A percentile compares a stretch with the other conserved stretches of the same genome.
Evolutionary conservation across 2,329 filamentous ascomycete genomes (phyloP).

Genomic region (Rhynchosporium agropyri): DNA sequence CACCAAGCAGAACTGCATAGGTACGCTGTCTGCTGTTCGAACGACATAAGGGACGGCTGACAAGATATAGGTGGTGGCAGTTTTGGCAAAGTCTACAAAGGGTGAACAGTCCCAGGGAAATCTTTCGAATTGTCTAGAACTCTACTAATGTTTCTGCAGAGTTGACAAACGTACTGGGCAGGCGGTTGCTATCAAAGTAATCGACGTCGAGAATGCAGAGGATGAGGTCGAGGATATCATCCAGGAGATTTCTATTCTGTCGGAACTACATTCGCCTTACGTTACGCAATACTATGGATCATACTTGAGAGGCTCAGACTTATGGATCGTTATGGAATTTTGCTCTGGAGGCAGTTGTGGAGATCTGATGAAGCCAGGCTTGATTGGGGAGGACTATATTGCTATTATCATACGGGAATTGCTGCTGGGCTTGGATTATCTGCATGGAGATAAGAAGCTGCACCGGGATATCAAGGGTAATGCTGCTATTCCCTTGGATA

Average conservation of each 20-base stretch:
- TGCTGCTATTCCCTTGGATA: conserved; percentile 30
- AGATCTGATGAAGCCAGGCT: conserved; percentile 91
- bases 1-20: conserved; percentile 89
- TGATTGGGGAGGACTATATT: conserved; percentile 93
- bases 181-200: conserved; percentile 96
- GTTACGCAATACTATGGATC: conserved; percentile 98
- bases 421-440: conserved; percentile 85
- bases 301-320: conserved; percentile 90
- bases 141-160: conserved; percentile 49
- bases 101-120: conserved; percentile 54
- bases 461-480: conserved; percentile 94
- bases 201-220: conserved; percentile 98
- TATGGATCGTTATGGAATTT: conserved; percentile 99
- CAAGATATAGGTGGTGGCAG: conserved; percentile 77
- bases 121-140: conserved; percentile 17
- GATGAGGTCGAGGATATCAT: conserved; percentile 99
- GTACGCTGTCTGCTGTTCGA: conserved; percentile 49
- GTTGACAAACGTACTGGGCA: conserved; percentile 93
- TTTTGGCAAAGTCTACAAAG: conserved; percentile 99
- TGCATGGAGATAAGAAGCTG: conserved; percentile 93
- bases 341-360: conserved; percentile 96
- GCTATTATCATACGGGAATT: conserved; percentile 92
- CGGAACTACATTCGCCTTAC: conserved; percentile 92
- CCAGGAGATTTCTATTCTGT: conserved; percentile 96
- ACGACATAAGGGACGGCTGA: conserved; percentile 34